Evolutionary conservation across 805 yeast species (phyloP).

Genomic region (Saccharomycopsis microspora): DNA sequence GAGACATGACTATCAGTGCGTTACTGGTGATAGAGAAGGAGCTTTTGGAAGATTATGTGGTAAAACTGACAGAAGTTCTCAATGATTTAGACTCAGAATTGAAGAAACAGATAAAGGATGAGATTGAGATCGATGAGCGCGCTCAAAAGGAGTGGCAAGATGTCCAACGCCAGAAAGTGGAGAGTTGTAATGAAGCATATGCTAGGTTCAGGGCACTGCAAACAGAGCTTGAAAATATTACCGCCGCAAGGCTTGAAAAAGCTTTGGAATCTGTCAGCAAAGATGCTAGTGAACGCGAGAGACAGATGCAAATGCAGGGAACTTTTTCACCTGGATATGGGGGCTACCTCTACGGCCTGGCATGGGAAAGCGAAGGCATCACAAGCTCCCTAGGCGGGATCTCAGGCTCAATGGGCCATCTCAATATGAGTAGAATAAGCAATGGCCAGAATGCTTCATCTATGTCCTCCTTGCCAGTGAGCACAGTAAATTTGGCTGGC

Average conservation of each 20-base stretch:
- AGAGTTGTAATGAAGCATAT: constrained; percentile 5
- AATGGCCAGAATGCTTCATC: no score
- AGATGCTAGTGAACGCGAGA: constrained; percentile 7
- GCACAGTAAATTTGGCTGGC: no score
- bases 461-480: no score
- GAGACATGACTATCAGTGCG: background rate
- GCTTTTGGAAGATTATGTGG: background rate
- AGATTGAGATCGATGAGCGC: constrained; percentile 2
- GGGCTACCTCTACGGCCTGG: no score
- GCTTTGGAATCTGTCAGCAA: constrained; percentile 5
- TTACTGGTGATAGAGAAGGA: background rate
- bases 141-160: constrained; percentile 4
- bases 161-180: constrained; percentile 7
- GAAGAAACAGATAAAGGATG: background rate
- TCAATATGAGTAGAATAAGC: no score
- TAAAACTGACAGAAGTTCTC: background rate
- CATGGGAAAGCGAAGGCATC: no score
- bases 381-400: no score
- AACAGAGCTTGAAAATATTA: constrained; percentile 3
- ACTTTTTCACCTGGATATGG: no score
- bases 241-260: constrained; percentile 3
- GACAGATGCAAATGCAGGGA: background rate
- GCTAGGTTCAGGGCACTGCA: constrained; percentile 1
- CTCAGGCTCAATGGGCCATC: no score
- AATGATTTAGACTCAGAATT: background rate